Base-by-base conservation (phyloP, 2,329 filamentous ascomycete genomes). In the Massarina eburnea region DNA sequence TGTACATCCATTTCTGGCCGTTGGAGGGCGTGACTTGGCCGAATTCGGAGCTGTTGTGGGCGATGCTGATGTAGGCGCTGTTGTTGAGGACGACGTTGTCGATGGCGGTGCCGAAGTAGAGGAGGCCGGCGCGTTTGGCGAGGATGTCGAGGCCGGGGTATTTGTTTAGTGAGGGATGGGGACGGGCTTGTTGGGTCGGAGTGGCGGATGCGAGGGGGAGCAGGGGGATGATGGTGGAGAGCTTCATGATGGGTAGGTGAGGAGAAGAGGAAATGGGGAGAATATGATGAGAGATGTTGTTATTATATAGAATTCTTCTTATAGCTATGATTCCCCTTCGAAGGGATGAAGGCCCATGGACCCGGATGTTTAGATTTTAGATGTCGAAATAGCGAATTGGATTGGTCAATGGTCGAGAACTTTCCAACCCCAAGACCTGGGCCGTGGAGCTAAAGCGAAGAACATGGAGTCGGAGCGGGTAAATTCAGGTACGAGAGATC, bases 21-120 rank as follows among this genome's bases (percentile, higher is more conserved):
- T 88, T 88, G 39, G 79, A 80, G 0, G 83, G 82, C 0, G 83
- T 85, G 20, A 85, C 74, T 63, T 83, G 78, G 24, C 84, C 84
- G 57, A 86, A 87, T 58, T 85, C 81, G 37, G 72, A 69, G 7
- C 60, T 70, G 62, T 84, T 71, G 51, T 74, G 75, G 33, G 84
- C 71, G 49, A 85, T 80, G 17, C 70, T 64, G 15, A 76, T 68
- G 64, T 87, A 88, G 21, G 74, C 58, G 10, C 68, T 60, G 65
- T 87, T 80, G 35, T 69, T 72, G 15, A 65, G 55, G 17, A 58
- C 58, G 18, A 68, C 62, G 32, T 77, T 78, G 62, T 86, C 81
- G 33, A 82, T 81, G 1, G 84, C 83, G 1, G 81, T 80, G 33
- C 80, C 67, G 30, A 82, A 80, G 54, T 80, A 77, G 51, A 76